Evolutionary conservation across 169 alveolate species (phyloP).

Genomic region (Plasmodium gonderi): DNA sequence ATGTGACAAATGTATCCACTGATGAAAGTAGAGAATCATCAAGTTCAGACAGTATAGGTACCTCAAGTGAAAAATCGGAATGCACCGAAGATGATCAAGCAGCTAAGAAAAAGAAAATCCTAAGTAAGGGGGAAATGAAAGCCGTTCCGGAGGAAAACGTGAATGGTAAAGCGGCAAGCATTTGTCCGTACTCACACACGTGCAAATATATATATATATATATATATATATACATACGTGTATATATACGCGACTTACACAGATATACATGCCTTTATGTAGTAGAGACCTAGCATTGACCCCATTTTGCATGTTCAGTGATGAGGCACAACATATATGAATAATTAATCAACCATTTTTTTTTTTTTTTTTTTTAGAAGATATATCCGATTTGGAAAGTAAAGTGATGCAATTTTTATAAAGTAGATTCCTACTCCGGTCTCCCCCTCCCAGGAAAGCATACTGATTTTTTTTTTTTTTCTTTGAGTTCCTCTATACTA

Average conservation of each 20-base stretch:
- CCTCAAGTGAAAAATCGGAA: not conserved
- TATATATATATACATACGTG: not conserved
- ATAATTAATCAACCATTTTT: not conserved
- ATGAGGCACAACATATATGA: not conserved
- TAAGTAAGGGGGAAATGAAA: not conserved
- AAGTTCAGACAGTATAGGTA: not conserved
- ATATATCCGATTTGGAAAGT: conserved; percentile 51
- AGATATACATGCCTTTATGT: too few species aligned
- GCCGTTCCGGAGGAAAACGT: not conserved
- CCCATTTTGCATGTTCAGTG: not conserved
- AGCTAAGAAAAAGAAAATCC: not conserved
- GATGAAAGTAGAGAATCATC: not conserved
- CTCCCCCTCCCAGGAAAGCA: not conserved
- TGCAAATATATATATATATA: not conserved
- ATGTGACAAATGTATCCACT: not conserved
- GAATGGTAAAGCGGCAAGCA: conserved; percentile 11
- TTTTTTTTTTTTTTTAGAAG: conserved; percentile 52
- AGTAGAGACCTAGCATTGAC: too few species aligned
- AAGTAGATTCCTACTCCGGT: not conserved
- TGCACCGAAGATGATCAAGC: not conserved
- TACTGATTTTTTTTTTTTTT: not conserved
- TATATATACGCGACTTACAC: not conserved
- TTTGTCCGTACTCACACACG: not conserved
- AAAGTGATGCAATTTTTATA: conserved; percentile 60
- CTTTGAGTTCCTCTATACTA: too few species aligned